Evolutionary conservation across 1,284 basidiomycete genomes (phyloP).

Genomic region (Omphalotus olearius): DNA sequence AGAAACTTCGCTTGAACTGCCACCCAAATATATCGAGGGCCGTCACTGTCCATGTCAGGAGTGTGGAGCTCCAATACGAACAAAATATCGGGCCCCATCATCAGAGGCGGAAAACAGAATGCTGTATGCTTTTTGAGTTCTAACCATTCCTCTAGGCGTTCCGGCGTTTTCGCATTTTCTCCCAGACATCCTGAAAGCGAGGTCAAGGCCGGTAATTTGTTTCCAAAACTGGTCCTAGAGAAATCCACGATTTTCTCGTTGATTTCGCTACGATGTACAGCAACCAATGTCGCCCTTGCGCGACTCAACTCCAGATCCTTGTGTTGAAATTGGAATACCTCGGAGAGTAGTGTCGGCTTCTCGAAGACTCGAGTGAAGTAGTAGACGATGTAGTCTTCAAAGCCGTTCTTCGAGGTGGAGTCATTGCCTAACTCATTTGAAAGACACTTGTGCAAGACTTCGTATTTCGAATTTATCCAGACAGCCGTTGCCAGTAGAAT

Average conservation of each 20-base stretch:
- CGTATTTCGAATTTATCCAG: background rate
- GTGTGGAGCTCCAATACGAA: constrained; percentile 1
- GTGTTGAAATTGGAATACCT: background rate
- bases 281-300: background rate
- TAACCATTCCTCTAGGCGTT: background rate
- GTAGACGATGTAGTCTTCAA: constrained; percentile 4
- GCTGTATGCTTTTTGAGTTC: background rate
- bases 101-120: constrained; percentile 2
- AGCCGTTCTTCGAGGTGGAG: constrained; percentile 2
- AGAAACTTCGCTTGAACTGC: constrained; percentile 1
- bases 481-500: constrained; percentile 2
- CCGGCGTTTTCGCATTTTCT: background rate
- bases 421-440: too few species aligned
- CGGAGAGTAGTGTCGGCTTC: background rate
- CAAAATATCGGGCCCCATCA: constrained; percentile 4
- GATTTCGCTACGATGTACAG: background rate
- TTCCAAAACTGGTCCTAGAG: background rate
- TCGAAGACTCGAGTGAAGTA: background rate
- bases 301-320: background rate
- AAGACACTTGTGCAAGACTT: too few species aligned
- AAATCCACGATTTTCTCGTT: background rate
- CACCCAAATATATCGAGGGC: constrained; percentile 1
- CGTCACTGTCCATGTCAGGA: too few species aligned
- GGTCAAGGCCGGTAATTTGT: background rate
- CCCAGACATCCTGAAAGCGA: background rate